Conservation (phyloP, 768 basidiomycete species). For the Hericium alpestre region DNA sequence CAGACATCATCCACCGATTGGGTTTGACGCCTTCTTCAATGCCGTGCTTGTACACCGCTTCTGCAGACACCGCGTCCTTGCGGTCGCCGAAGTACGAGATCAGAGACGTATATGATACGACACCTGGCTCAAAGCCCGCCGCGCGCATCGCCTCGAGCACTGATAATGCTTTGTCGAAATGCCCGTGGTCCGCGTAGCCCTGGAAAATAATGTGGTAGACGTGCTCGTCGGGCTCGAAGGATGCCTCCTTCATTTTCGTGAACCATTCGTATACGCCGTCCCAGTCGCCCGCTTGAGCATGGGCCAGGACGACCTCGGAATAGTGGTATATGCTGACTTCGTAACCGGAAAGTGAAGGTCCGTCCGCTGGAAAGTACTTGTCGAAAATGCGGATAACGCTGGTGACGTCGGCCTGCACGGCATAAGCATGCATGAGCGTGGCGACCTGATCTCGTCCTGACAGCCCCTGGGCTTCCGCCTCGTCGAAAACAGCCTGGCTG, state of each 20-base stretch:
- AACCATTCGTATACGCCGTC: conserved; percentile 46
- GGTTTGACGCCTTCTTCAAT: conserved; percentile 50
- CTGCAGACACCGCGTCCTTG: conserved; percentile 53
- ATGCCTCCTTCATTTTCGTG: conserved; percentile 35
- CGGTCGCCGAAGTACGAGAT: conserved; percentile 55
- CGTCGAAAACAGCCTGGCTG: conserved; percentile 34
- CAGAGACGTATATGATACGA: conserved; percentile 52
- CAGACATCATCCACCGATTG: conserved; percentile 52
- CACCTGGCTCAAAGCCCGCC: conserved; percentile 35
- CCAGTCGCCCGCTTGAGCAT: conserved; percentile 35
- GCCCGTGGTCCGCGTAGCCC: conserved; percentile 42
- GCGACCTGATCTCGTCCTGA: conserved; percentile 23
- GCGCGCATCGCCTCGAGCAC: conserved; percentile 54
- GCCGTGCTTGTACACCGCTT: conserved; percentile 56
- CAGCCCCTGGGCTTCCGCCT: conserved; percentile 22
- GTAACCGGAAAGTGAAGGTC: conserved; percentile 16
- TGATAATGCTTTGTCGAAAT: conserved; percentile 37
- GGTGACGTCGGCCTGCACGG: conserved; percentile 31
- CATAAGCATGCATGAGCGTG: conserved; percentile 48
- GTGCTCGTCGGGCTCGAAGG: conserved; percentile 41
- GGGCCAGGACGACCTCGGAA: conserved; percentile 44
- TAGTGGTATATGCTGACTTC: conserved; percentile 42
- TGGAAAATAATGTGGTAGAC: conserved; percentile 54
- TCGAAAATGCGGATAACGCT: conserved; percentile 42
- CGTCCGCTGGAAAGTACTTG: conserved; percentile 33